Evolutionary conservation across 2,329 filamentous ascomycete genomes (phyloP).

Genomic region (Colletotrichum truncatum): DNA sequence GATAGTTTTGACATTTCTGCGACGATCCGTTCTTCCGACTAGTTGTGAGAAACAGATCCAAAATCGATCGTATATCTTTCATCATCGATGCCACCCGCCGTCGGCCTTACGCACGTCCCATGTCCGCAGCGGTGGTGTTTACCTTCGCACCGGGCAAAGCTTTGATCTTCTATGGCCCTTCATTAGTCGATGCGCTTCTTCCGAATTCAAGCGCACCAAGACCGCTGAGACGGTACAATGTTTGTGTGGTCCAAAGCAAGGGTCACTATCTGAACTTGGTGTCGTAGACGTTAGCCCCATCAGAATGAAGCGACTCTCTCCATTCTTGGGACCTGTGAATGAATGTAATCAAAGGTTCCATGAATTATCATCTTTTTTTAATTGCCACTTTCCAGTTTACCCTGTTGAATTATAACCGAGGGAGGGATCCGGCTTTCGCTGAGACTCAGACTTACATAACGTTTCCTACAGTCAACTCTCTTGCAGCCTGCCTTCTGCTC

Average conservation of each 20-base stretch:
- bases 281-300: background rate
- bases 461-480: too few relatives aligned
- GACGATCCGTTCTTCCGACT: background rate
- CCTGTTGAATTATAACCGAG: too few relatives aligned
- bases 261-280: background rate
- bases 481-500: too few relatives aligned
- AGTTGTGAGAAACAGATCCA: background rate
- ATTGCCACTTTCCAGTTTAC: too few relatives aligned
- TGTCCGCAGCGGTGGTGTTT: background rate
- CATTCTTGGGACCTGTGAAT: background rate
- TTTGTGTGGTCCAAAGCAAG: background rate
- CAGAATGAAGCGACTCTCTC: background rate
- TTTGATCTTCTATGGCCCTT: constrained; percentile 4
- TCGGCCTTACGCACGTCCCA: background rate
- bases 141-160: background rate
- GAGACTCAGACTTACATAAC: too few relatives aligned
- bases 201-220: background rate
- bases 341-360: background rate
- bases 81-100: background rate
- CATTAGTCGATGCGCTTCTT: background rate
- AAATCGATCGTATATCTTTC: background rate
- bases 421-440: too few relatives aligned
- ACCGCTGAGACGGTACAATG: background rate
- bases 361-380: background rate
- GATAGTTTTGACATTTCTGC: background rate